Evolutionary conservation across 148 eudicot genomes (phyloP), one percentile per base, ranked within the genome.

Genomic region (Rhododendron simsii): DNA sequence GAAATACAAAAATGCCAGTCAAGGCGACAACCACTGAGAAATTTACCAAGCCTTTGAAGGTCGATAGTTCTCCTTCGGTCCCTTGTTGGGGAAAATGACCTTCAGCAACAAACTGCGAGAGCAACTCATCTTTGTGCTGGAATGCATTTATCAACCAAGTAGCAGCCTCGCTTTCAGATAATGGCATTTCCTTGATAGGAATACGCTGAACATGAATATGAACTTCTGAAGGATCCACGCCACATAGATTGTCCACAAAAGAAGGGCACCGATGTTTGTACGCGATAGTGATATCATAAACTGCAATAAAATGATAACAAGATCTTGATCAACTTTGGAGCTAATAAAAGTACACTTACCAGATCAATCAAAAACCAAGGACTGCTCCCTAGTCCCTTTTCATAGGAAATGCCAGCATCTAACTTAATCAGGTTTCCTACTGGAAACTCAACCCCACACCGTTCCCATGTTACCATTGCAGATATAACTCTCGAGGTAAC

Each of bases 221-320:
- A 67, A 94, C 96, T 90, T 94, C 96, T 7, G 95, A 92, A 74
- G 96, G 96, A 85, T 92, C 93, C 53, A 94, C 88, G 26, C 96
- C 96, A 59, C 86, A 93, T 33, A 94, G 93, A 55, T 94, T 94
- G 93, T 94, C 96, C 85, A 90, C 20, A 47, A 94, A 88, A 80
- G 81, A 83, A 20, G 96, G 96, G 90, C 94, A 94, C 5, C 85
- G 89, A 73, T 93, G 85, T 89, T 94, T 94, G 92, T 94, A 94
- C 12, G 94, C 94, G 11, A 94, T 94, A 44, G 96, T 94, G 83
- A 93, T 90, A 65, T 94, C 96, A 84, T 94, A 94, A 77, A 94
- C 96, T 94, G 95, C 88, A 92, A 48, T 2, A 78, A 50, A 47
- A 48, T 20, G 9, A 86, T 16, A 35, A 55, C 35, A 35, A 44